phyloP scores from a whole-genome alignment of 2,329 filamentous ascomycete genomes.

The Cercospora citrullina region DNA sequence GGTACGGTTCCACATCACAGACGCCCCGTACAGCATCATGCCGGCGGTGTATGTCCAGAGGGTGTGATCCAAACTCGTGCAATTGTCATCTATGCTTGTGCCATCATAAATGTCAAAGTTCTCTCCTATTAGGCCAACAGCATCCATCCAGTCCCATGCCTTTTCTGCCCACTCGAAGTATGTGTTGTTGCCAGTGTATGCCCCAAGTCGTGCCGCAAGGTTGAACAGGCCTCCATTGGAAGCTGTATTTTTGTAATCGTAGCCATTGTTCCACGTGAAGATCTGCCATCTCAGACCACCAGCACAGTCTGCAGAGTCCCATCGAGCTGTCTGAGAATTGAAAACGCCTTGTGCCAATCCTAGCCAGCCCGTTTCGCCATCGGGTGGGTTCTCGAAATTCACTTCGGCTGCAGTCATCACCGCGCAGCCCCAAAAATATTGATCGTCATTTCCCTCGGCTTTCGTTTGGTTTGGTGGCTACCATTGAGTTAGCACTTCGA shows the following conservation, averaged over 20 bases:
- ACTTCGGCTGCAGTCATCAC: slow-evolving; percentile 55
- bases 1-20: slow-evolving; percentile 42
- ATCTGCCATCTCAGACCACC: slow-evolving; percentile 45
- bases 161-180: slow-evolving; percentile 65
- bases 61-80: slow-evolving; percentile 47
- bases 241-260: slow-evolving; percentile 60
- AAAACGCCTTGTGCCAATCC: slow-evolving; percentile 47
- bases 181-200: slow-evolving; percentile 49
- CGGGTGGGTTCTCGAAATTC: slow-evolving; percentile 46
- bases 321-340: slow-evolving; percentile 42
- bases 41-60: slow-evolving; percentile 51
- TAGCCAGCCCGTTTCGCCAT: slow-evolving; percentile 46
- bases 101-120: slow-evolving; percentile 51
- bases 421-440: slow-evolving; percentile 59
- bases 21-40: slow-evolving; percentile 47
- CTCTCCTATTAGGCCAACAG: slow-evolving; percentile 60
- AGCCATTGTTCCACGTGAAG: slow-evolving; percentile 52
- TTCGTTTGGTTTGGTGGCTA: slow-evolving; percentile 45
- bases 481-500: background rate
- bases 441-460: slow-evolving; percentile 54
- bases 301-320: slow-evolving; percentile 42
- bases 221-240: slow-evolving; percentile 55
- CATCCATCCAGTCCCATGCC: slow-evolving; percentile 40
- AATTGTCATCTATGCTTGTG: slow-evolving; percentile 48
- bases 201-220: slow-evolving; percentile 45